These are phyloP conservation scores for Lophiostoma macrostomum DNA, from an alignment of 495 filamentous ascomycete species.

Conservation along the genomic window DNA sequence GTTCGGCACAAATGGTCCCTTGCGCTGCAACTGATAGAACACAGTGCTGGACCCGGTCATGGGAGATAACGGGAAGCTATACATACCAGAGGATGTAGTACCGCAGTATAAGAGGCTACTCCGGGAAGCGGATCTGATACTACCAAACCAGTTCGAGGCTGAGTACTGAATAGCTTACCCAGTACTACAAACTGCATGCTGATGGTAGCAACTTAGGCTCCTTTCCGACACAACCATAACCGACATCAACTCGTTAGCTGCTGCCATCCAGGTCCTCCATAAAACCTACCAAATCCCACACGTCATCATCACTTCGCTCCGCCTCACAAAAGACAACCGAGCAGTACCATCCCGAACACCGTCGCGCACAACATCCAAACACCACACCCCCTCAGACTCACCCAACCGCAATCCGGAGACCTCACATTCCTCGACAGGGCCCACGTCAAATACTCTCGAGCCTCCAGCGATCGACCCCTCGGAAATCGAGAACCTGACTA, in stretches of 20 bases:
- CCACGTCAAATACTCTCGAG: background rate
- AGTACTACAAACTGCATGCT: background rate
- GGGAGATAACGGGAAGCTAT: constrained; percentile 89
- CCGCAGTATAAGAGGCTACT: constrained; percentile 83
- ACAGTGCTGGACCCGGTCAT: constrained; percentile 93
- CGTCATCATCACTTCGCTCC: constrained; percentile 86
- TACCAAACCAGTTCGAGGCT: constrained; percentile 96
- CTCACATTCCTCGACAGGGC: constrained; percentile 15
- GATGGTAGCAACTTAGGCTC: constrained; percentile 49
- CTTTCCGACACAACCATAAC: constrained; percentile 79
- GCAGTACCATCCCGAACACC: constrained; percentile 36
- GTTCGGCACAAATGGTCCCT: constrained; percentile 18
- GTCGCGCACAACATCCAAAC: constrained; percentile 32
- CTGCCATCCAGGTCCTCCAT: constrained; percentile 76
- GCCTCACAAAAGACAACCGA: constrained; percentile 42
- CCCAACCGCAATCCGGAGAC: constrained; percentile 10
- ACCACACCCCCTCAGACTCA: constrained; percentile 4
- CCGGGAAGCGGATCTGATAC: constrained; percentile 78
- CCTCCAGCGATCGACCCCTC: constrained; percentile 9
- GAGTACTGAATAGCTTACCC: constrained; percentile 61
- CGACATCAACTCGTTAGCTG: constrained; percentile 65
- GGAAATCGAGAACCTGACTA: constrained; percentile 52
- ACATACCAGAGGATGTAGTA: constrained; percentile 84
- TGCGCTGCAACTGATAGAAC: background rate
- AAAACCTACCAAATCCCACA: constrained; percentile 74